A percentile compares a stretch with the other conserved stretches of the same genome.
These are phyloP conservation scores for Pichia sp. DNA, from an alignment of 1,139 yeast species.

Conservation along the genomic window DNA sequence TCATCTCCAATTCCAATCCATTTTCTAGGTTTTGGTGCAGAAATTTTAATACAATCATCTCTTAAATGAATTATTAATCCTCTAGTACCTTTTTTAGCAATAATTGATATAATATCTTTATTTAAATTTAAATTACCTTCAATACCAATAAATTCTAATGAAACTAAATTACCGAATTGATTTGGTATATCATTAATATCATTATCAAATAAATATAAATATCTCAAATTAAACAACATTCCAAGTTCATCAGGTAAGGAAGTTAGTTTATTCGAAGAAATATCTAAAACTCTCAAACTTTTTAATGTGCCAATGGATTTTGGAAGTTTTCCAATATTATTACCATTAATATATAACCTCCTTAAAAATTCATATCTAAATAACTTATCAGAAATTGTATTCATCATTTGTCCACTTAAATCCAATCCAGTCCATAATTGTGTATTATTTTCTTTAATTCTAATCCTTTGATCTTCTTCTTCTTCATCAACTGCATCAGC, in stretches of 20 bases:
- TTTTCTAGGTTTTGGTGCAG: constrained; percentile 65
- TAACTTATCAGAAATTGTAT: constrained; percentile 62
- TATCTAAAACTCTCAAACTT: constrained; percentile 76
- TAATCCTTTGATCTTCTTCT: constrained; percentile 69
- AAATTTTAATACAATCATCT: constrained; percentile 68
- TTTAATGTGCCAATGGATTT: constrained; percentile 60
- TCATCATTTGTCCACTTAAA: constrained; percentile 81
- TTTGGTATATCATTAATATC: constrained; percentile 67
- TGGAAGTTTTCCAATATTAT: constrained; percentile 67
- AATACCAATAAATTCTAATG: constrained; percentile 79
- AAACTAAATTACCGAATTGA: constrained; percentile 82
- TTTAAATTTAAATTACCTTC: constrained; percentile 85
- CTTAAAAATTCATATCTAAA: constrained; percentile 83
- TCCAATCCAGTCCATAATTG: constrained; percentile 96
- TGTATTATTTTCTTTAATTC: constrained; percentile 60
- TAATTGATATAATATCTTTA: constrained; percentile 52
- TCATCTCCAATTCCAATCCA: constrained; percentile 79
- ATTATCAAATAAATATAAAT: constrained; percentile 84
- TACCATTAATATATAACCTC: constrained; percentile 81
- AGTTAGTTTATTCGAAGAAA: constrained; percentile 69
- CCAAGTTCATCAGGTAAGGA: constrained; percentile 81
- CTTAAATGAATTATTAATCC: constrained; percentile 75
- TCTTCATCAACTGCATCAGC: constrained; percentile 63
- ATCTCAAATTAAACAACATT: constrained; percentile 70
- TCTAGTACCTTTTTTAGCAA: constrained; percentile 80